Base-by-base conservation (phyloP, 2,329 filamentous ascomycete species). In the Escovopsis sp. region DNA sequence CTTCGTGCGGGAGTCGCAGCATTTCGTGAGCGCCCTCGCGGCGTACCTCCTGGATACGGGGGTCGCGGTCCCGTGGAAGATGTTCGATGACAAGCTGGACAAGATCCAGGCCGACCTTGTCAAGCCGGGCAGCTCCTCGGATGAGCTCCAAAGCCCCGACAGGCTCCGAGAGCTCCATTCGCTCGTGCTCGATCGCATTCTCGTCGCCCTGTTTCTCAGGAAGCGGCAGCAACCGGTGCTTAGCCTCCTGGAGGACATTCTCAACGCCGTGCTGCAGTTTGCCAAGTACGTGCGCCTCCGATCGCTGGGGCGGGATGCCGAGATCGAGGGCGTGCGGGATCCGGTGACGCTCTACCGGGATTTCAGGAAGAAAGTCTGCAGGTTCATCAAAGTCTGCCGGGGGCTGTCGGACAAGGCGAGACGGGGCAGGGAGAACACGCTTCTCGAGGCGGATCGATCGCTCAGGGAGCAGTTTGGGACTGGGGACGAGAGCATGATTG, bases 11-110 rank as follows among this genome's bases (percentile, higher is more conserved):
- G 84, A 94, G 55, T 80, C 85, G 0, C 79, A 85, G 42, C 82
- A 91, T 57, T 88, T 96, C 49, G 70, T 94, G 23, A 71, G 75
- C 1, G 75, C 75, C 9, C 60, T 95, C 1, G 74, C 78, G 34
- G 73, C 79, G 1, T 91, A 95, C 55, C 82, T 88, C 52, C 81
- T 93, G 48, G 84, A 89, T 45, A 73, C 77, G 1, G 87, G 82
- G 2, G 79, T 96, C 40, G 72, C 73, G 7, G 68, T 72, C 12
- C 77, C 80, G 0, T 96, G 89, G 88, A 65, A 64, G 19, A 64
- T 66, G 0, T 89, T 95, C 46, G 75, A 82, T 39, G 55, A 55
- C 0, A 81, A 77, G 49, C 65, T 95, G 0, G 66, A 77, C 26
- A 67, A 64, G 8, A 68, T 91, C 12, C 73, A 89, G 57, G 54